Evolutionary conservation across 2,329 filamentous ascomycete species (phyloP), one percentile per base, ranked within the genome.

Genomic region (Cladosporium oxysporum): DNA sequence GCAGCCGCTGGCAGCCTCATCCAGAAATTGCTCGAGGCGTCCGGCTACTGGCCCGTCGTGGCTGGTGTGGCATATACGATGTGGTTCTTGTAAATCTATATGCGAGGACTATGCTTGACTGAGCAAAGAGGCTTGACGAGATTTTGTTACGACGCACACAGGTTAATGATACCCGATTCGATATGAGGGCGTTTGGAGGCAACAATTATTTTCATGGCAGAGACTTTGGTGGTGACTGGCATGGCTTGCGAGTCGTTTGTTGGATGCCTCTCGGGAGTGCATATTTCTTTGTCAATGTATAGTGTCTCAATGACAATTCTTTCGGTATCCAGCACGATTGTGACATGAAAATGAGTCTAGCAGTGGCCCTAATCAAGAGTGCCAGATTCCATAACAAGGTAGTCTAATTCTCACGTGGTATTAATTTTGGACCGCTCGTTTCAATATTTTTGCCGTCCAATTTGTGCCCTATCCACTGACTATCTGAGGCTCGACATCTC

Each of bases 21-120:
- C 28, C 66, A 68, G 58, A 68, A 64, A 5, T 50, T 75, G 12
- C 69, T 74, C 14, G 73, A 77, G 63, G 76, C 74, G 47, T 71
- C 74, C 21, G 79, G 81, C 2, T 79, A 76, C 63, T 80, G 77
- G 74, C 71, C 76, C 4, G 73, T 82, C 63, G 74, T 75, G 3
- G 72, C 78, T 35, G 73, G 78, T 61, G 77, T 80, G 6, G 66
- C 75, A 2, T 79, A 76, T 49, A 72, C 74, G n/a, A 69, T 77
- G 49, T 74, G 72, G 65, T 73, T 73, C 63, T 70, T 75, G 65
- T 76, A 68, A 12, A 53, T 26, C 64, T 76, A 68, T 5, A 52
- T 5, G 26, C 16, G 52, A 33, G 52, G 5, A 55, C 23, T 18
- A 33, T 18, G 28, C 28, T 55, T 10, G 52, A 12, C 6, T n/a